Percentiles rank a stretch among this genome's conserved stretches.
Conservation (phyloP, 176 grass and related monocot species). For the Cenchrus fungigraminus region DNA sequence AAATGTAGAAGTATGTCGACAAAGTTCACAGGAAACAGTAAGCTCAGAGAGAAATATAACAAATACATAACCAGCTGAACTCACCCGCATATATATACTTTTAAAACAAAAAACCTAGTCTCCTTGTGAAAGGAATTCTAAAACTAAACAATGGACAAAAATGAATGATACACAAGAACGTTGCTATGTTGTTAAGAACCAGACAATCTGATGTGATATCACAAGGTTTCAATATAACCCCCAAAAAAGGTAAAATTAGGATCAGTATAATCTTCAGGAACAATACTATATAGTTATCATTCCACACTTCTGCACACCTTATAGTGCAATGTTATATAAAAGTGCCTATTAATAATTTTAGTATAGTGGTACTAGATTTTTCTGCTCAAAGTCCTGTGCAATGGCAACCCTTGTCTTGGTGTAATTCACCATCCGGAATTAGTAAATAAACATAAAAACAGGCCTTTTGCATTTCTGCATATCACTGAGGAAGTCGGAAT, state of each 20-base stretch:
- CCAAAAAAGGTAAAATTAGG: background rate
- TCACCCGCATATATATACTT: background rate
- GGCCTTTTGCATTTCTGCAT: too few relatives aligned
- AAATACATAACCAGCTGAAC: background rate
- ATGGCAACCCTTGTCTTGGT: background rate
- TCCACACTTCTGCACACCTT: background rate
- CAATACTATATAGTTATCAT: background rate
- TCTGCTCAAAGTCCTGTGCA: background rate
- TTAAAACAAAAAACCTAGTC: background rate
- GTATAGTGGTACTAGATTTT: background rate
- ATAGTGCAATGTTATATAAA: background rate
- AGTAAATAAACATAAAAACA: too few relatives aligned
- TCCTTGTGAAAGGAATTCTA: background rate
- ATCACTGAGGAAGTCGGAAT: too few relatives aligned
- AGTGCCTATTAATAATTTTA: background rate
- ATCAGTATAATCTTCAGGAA: background rate
- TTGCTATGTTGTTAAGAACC: background rate
- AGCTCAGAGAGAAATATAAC: background rate
- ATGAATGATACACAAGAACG: background rate
- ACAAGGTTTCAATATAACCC: background rate
- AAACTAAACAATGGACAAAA: background rate
- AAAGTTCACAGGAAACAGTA: background rate
- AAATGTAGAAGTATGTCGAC: background rate
- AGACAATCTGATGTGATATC: background rate
- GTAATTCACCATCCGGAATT: background rate